These are phyloP conservation scores for Larix kaempferi DNA, from an alignment of 75 land plant genomes.

Conservation along the genomic window DNA sequence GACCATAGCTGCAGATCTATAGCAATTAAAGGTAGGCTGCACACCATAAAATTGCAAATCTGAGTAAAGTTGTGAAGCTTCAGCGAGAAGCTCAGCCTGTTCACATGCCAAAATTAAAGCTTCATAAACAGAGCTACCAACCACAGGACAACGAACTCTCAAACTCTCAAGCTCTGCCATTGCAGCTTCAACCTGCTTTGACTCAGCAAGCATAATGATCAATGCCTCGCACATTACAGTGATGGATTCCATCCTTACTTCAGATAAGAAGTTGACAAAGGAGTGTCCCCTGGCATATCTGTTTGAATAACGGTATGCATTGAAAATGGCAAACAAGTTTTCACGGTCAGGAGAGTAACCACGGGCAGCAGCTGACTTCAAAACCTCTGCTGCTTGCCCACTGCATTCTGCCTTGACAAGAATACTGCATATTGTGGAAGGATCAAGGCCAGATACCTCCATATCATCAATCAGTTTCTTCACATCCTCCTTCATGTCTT, in stretches of 20 bases:
- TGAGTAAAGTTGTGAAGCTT: conserved; percentile 57
- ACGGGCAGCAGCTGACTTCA: conserved; percentile 34
- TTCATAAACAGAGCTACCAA: conserved; percentile 33
- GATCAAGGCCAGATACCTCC: conserved; percentile 31
- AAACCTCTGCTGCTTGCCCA: conserved; percentile 43
- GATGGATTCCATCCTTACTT: conserved; percentile 17
- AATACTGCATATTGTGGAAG: conserved; percentile 31
- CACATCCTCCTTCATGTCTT: conserved; percentile 35
- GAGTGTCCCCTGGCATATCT: conserved; percentile 29
- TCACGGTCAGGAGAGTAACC: conserved; percentile 42
- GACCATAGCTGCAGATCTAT: conserved; percentile 22
- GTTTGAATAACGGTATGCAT: conserved; percentile 35
- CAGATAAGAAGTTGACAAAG: conserved; percentile 37
- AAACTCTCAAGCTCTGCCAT: conserved; percentile 45
- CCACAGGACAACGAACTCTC: not conserved
- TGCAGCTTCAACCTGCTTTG: conserved; percentile 49
- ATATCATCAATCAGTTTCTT: conserved; percentile 44
- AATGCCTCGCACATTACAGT: conserved; percentile 31
- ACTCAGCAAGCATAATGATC: conserved; percentile 49
- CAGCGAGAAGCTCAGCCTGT: conserved; percentile 37
- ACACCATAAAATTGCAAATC: conserved; percentile 60
- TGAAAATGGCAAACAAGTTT: conserved; percentile 39
- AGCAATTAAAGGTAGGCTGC: conserved; percentile 33
- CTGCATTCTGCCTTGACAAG: conserved; percentile 59
- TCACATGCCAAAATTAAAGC: conserved; percentile 49